phyloP scores from a whole-genome alignment of 768 basidiomycete genomes.

The Rhizopogon vinicolor region DNA sequence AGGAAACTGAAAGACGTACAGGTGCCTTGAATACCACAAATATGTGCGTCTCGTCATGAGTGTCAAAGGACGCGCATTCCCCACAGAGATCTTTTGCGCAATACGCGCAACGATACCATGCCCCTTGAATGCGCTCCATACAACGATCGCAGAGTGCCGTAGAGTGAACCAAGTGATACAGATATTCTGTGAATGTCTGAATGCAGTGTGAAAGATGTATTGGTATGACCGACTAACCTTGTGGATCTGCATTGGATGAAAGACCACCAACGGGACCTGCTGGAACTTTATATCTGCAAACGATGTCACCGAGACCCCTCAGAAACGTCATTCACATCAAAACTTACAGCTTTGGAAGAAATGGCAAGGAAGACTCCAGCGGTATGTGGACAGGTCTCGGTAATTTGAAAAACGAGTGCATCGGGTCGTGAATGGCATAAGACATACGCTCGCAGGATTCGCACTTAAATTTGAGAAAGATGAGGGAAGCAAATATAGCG shows the following conservation, averaged over 20 bases:
- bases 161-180: conserved; percentile 53
- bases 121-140: conserved; percentile 74
- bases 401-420: conserved; percentile 87
- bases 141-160: conserved; percentile 85
- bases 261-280: conserved; percentile 49
- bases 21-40: conserved; percentile 87
- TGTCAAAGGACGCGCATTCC: conserved; percentile 73
- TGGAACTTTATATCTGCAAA: conserved; percentile 55
- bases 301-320: conserved; percentile 6
- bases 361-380: conserved; percentile 47
- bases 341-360: conserved; percentile 66
- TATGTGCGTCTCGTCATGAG: conserved; percentile 77
- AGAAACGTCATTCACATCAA: background rate
- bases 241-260: conserved; percentile 40
- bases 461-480: conserved; percentile 48
- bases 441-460: conserved; percentile 73
- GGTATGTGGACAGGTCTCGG: conserved; percentile 70
- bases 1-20: conserved; percentile 34
- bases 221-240: conserved; percentile 37
- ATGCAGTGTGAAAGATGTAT: background rate
- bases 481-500: background rate
- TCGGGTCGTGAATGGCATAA: conserved; percentile 75
- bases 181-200: conserved; percentile 47
- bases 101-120: conserved; percentile 90
- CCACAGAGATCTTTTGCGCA: conserved; percentile 87